Base-by-base conservation (phyloP, 2,329 filamentous ascomycete genomes). In the Teratosphaeria gauchensis region DNA sequence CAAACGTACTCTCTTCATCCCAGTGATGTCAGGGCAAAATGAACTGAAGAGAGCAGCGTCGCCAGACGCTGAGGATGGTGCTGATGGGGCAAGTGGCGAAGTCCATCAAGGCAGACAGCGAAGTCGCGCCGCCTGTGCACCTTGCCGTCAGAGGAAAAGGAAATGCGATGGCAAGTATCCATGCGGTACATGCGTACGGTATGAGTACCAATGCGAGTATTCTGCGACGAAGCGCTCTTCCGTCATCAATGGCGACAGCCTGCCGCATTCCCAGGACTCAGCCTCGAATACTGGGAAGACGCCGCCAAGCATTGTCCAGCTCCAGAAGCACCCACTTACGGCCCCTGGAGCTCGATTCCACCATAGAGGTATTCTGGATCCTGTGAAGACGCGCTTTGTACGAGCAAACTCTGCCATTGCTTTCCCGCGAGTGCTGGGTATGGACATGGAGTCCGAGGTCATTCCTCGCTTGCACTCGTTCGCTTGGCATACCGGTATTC, bases 381-480 rank as follows among this genome's bases (percentile, higher is more conserved):
- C 70, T 0, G 65, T 69, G 54, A 71, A 71, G 61, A 71, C 68
- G 14, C 68, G 70, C 1, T 72, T 71, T 54, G 70, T 72, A 19
- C 62, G 69, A 38, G 70, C 70, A 8, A 72, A 72, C 56, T 71
- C 69, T 24, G 81, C 81, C 0, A 78, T 82, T 0, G 80, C 81
- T 0, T 84, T 84, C 63, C 76, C 82, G 1, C 72, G 81, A 51
- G 77, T 77, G 33, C 69, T 84, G 35, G 81, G 78, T 0, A 75
- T 83, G 57, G 76, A 78, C 52, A 72, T 83, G 19, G 81, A 84
- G 61, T 77, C 80, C 0, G 77, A 78, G 6, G 78, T 76, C 62
- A 80, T 80, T 1, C 80, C 81, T 0, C 72, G 78, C 53, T 71
- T 83, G 61, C 78, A 82, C 62, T 75, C 81, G 0, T 83, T 84